These are phyloP conservation scores for Coemansia sp. DNA, from an alignment of 371 early-diverging fungal genomes.

Conservation along the genomic window DNA sequence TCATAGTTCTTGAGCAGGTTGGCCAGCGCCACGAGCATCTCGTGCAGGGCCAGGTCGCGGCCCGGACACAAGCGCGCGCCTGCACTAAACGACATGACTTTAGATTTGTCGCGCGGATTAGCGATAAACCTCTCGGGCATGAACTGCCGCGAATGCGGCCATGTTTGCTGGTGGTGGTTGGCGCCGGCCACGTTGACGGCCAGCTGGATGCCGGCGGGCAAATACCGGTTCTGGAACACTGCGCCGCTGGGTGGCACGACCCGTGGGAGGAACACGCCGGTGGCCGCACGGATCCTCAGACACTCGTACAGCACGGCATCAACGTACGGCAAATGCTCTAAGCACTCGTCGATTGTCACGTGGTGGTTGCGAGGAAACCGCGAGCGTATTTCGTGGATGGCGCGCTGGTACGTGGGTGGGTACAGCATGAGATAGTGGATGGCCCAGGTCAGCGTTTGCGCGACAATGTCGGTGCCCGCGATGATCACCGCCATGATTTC, in stretches of 20 bases:
- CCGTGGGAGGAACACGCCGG: constrained; percentile 29
- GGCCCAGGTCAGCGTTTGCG: constrained; percentile 26
- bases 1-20: constrained; percentile 33
- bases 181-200: constrained; percentile 16
- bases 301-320: constrained; percentile 41
- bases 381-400: constrained; percentile 13
- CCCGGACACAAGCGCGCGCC: constrained; percentile 44
- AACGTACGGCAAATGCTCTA: constrained; percentile 30
- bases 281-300: constrained; percentile 25
- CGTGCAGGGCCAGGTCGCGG: constrained; percentile 24
- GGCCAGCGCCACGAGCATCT: constrained; percentile 23
- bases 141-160: constrained; percentile 21
- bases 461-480: constrained; percentile 25
- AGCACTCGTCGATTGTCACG: constrained; percentile 16
- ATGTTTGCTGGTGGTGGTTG: constrained; percentile 18
- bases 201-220: constrained; percentile 24
- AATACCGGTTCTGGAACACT: constrained; percentile 19
- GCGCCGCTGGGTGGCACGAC: constrained; percentile 32
- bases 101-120: constrained; percentile 6
- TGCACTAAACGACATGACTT: constrained; percentile 22
- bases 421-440: constrained; percentile 22
- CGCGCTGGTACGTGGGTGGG: constrained; percentile 7
- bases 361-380: constrained; percentile 3
- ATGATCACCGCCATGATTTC: constrained; percentile 18
- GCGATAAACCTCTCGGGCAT: constrained; percentile 32